Evolutionary conservation across 2,329 filamentous ascomycete species (phyloP), one percentile per base, ranked within the genome.

Genomic region (Celoporthe dispersa): DNA sequence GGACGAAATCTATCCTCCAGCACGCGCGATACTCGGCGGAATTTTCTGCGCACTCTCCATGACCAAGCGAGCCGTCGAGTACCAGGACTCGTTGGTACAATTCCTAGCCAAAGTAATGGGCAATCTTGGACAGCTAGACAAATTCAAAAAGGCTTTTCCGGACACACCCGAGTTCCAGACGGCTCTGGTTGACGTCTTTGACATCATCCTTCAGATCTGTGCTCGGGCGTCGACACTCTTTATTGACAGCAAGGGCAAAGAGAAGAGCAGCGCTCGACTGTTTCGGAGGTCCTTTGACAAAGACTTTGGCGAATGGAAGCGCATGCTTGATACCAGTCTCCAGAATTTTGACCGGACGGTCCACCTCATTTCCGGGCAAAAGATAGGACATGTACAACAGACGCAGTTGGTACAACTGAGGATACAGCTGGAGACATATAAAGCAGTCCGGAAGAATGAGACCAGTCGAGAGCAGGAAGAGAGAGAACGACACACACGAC

Each of bases 171-270:
- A 66, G 64, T 57, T 66, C 16, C 53, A 66, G 28, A 33, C 41
- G 33, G 51, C 25, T 25, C 25, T 66, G 11, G 64, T 66, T 3
- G 64, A 60, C 19, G 35, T 66, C 5, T 66, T 66, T 14, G 53
- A 66, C 25, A 66, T 66, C 11, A 60, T 66, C 19, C 25, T 66
- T 19, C 64, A 44, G 41, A 31, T 41, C 7, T 66, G 64, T 59
- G 53, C 39, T 28, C 22, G 25, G 37, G 64, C n/a, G 2, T 66
- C 51, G n/a, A 59, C 33, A 7, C 31, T 66, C 12, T 59, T 41
- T 14, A 28, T 66, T 16, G n/a, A 48, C 64, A 48, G 19, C 8
- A 66, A 59, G 4, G 64, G 37, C 33, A 66, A 59, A 44, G 16
- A 60, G 22, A 66, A 60, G 25, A 66, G 53, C 35, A 66, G 35